A percentile compares a stretch with the other conserved stretches of the same genome.
phyloP scores from a whole-genome alignment of 352 stramenopile species.

The Pythium phragmitis region DNA sequence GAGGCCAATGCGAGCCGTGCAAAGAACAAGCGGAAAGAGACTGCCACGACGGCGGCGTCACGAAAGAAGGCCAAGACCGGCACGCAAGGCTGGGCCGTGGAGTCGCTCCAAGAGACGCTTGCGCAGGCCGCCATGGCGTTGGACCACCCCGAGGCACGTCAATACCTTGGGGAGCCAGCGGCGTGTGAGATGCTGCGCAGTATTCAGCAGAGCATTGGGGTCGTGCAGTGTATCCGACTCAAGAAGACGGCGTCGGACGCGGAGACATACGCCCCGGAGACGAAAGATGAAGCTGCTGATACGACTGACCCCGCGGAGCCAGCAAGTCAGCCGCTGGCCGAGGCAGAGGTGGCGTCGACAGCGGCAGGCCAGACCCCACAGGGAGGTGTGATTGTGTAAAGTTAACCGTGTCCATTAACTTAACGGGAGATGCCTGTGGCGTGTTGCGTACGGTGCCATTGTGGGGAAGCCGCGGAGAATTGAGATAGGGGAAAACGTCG shows the following conservation, averaged over 20 bases:
- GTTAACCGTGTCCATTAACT: constrained; percentile 21
- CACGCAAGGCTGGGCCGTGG: constrained; percentile 19
- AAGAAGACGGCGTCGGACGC: constrained; percentile 22
- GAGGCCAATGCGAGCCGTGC: not conserved
- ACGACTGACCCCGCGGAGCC: not conserved
- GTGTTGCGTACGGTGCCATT: too few species aligned
- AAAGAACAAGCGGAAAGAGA: constrained; percentile 20
- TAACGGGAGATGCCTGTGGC: not conserved
- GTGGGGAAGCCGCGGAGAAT: too few species aligned
- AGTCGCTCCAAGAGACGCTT: constrained; percentile 28
- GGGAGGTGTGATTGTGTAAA: constrained; percentile 21
- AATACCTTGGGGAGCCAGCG: constrained; percentile 27
- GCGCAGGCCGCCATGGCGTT: constrained; percentile 19
- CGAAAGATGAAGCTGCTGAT: not conserved
- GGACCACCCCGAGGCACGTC: constrained; percentile 22
- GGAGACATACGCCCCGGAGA: not conserved
- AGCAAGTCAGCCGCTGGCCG: not conserved
- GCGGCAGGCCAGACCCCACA: not conserved
- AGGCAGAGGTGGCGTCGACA: not conserved
- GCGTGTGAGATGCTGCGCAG: constrained; percentile 30
- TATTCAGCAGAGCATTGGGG: constrained; percentile 33
- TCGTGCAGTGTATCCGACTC: constrained; percentile 31
- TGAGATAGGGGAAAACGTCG: too few species aligned
- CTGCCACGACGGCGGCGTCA: not conserved
- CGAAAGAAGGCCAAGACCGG: constrained; percentile 15